Conservation (phyloP, 768 basidiomycete genomes). For the Harrya chromipes region DNA sequence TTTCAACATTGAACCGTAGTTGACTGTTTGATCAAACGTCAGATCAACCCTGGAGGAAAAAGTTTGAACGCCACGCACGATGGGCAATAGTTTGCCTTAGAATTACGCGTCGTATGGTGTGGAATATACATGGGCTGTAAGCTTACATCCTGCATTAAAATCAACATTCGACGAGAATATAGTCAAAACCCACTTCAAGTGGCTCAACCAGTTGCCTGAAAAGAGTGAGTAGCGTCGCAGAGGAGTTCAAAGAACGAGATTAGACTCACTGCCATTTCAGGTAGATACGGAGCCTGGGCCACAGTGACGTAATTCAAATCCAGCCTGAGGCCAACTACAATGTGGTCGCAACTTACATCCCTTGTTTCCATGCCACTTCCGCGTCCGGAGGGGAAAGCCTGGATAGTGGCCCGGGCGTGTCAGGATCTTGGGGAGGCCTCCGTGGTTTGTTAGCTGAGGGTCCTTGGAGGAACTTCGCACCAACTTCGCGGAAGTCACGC, state of each 20-base stretch:
- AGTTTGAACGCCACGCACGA: conserved; percentile 47
- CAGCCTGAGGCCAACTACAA: no score
- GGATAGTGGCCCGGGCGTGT: conserved; percentile 78
- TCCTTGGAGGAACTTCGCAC: conserved; percentile 65
- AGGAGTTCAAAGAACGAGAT: neutral
- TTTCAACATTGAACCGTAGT: conserved; percentile 67
- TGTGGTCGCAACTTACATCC: conserved; percentile 66
- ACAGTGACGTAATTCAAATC: no score
- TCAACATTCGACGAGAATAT: conserved; percentile 31
- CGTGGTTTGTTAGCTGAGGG: conserved; percentile 77
- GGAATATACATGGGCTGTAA: conserved; percentile 80
- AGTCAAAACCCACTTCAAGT: conserved; percentile 35
- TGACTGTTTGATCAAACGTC: conserved; percentile 34
- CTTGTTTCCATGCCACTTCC: conserved; percentile 64
- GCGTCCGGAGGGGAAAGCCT: conserved; percentile 69
- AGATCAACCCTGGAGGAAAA: neutral
- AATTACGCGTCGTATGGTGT: conserved; percentile 79
- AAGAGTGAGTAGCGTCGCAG: neutral
- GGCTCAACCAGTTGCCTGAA: conserved; percentile 50
- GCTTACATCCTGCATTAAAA: conserved; percentile 42
- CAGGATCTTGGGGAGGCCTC: conserved; percentile 75
- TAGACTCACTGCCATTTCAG: conserved; percentile 66
- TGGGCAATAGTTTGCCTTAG: conserved; percentile 85
- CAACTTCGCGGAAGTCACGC: conserved; percentile 56
- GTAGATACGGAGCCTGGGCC: conserved; percentile 78